phyloP scores from a whole-genome alignment of 371 early-diverging fungal species.

The Mucor velutinosus region DNA sequence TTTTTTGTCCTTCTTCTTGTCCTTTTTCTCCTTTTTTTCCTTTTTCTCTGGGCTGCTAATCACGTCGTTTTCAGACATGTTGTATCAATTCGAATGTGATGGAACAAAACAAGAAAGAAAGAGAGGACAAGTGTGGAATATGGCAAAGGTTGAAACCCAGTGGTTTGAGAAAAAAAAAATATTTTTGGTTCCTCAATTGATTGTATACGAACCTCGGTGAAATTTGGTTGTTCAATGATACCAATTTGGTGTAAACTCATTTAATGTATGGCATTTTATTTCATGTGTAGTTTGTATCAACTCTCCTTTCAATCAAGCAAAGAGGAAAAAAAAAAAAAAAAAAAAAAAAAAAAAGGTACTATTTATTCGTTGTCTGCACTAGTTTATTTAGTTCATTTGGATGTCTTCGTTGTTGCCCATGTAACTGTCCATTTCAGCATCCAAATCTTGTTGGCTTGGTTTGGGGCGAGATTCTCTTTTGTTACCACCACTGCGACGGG shows the following conservation, averaged over 20 bases:
- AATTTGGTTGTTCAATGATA: neutral
- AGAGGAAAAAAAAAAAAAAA: neutral
- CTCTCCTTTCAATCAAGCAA: neutral
- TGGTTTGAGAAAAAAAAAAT: neutral
- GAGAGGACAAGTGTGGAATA: neutral
- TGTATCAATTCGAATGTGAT: neutral
- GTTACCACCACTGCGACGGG: conserved; percentile 14
- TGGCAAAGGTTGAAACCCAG: conserved; percentile 1
- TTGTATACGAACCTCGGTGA: neutral
- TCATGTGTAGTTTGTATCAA: neutral
- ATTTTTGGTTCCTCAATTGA: neutral
- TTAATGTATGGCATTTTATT: neutral
- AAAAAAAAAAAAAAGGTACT: neutral
- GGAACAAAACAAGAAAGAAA: neutral
- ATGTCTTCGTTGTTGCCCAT: conserved; percentile 30
- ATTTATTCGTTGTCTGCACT: neutral
- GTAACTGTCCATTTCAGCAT: conserved; percentile 58
- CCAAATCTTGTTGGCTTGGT: conserved; percentile 44
- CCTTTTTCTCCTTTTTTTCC: conserved; percentile 22
- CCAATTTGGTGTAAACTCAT: no score
- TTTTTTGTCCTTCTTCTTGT: conserved; percentile 15
- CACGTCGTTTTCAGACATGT: conserved; percentile 6
- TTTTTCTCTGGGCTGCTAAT: conserved; percentile 11
- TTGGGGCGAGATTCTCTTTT: conserved; percentile 35
- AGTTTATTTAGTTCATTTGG: conserved; percentile 14